Conservation (phyloP, 768 basidiomycete genomes). For the Floccularia luteovirens region DNA sequence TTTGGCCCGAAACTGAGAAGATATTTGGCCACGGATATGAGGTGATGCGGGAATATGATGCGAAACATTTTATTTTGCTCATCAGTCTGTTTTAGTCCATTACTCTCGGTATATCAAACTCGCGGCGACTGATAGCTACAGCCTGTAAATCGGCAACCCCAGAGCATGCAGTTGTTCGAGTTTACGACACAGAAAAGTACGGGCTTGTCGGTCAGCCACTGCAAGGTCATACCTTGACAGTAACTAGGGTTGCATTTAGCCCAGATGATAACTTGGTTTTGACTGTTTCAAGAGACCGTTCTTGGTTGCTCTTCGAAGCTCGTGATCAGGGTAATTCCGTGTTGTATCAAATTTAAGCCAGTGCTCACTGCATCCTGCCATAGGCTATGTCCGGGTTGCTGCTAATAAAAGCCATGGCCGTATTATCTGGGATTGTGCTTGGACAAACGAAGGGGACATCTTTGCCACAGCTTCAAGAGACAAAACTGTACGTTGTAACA, state of each 20-base stretch:
- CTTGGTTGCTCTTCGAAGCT: constrained; percentile 76
- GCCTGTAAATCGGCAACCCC: constrained; percentile 84
- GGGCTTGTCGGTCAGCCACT: constrained; percentile 66
- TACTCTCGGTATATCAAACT: constrained; percentile 67
- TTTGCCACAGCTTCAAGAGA: constrained; percentile 96
- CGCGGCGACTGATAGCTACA: constrained; percentile 69
- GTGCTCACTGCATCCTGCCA: too few species aligned
- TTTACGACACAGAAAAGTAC: constrained; percentile 71
- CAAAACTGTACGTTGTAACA: constrained; percentile 62
- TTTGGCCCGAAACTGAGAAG: constrained; percentile 98
- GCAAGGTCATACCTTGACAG: constrained; percentile 79
- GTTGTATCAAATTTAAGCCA: too few species aligned
- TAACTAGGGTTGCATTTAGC: constrained; percentile 88
- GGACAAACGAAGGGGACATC: constrained; percentile 66
- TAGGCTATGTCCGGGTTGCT: constrained; percentile 56
- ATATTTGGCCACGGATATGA: constrained; percentile 98
- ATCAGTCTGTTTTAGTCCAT: constrained; percentile 49
- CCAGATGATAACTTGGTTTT: constrained; percentile 73
- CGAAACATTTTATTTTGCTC: not conserved
- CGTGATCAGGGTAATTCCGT: constrained; percentile 30
- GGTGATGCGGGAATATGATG: constrained; percentile 32
- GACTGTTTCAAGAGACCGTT: constrained; percentile 85
- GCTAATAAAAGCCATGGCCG: constrained; percentile 82
- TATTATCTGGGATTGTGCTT: constrained; percentile 95
- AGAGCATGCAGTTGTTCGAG: constrained; percentile 84